phyloP scores from a whole-genome alignment of 495 filamentous ascomycete genomes.

The Podospora didyma region DNA sequence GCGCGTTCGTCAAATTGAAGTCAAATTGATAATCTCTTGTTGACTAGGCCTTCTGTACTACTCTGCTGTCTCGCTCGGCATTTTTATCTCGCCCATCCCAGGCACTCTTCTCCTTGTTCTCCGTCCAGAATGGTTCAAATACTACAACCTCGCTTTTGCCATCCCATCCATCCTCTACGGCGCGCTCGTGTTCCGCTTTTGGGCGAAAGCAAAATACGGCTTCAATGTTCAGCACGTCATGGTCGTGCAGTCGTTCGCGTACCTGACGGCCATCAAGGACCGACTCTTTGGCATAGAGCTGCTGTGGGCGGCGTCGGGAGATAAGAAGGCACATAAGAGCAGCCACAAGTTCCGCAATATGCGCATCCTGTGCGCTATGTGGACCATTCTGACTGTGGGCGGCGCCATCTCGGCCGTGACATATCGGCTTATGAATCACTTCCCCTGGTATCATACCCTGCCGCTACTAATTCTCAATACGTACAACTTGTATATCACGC shows the following conservation, averaged over 20 bases:
- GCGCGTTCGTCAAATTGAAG: no score
- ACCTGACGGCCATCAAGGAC: slow-evolving; percentile 33
- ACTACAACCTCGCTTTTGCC: slow-evolving; percentile 32
- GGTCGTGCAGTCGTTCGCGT: slow-evolving; percentile 31
- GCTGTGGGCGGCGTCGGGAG: slow-evolving; percentile 29
- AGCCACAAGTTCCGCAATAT: slow-evolving; percentile 32
- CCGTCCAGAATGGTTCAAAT: slow-evolving; percentile 30
- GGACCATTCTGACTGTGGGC: slow-evolving; percentile 20
- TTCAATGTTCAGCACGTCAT: slow-evolving; percentile 35
- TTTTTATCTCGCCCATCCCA: slow-evolving; percentile 32
- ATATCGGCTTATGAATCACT: slow-evolving; percentile 15
- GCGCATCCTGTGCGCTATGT: slow-evolving; percentile 27
- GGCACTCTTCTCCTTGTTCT: slow-evolving; percentile 26
- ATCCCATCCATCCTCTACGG: slow-evolving; percentile 32
- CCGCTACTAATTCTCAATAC: slow-evolving; percentile 25
- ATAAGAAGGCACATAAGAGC: slow-evolving; percentile 32
- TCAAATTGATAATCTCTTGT: background rate
- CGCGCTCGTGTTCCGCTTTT: slow-evolving; percentile 24
- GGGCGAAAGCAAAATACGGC: slow-evolving; percentile 29
- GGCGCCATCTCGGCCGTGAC: slow-evolving; percentile 22
- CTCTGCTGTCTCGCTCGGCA: slow-evolving; percentile 29
- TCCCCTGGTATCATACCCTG: slow-evolving; percentile 27
- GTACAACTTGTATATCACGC: slow-evolving; percentile 26
- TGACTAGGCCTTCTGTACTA: slow-evolving; percentile 30
- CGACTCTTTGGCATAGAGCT: slow-evolving; percentile 29